phyloP scores from a whole-genome alignment of 495 filamentous ascomycete species.

The Bryoglossum gracile region DNA sequence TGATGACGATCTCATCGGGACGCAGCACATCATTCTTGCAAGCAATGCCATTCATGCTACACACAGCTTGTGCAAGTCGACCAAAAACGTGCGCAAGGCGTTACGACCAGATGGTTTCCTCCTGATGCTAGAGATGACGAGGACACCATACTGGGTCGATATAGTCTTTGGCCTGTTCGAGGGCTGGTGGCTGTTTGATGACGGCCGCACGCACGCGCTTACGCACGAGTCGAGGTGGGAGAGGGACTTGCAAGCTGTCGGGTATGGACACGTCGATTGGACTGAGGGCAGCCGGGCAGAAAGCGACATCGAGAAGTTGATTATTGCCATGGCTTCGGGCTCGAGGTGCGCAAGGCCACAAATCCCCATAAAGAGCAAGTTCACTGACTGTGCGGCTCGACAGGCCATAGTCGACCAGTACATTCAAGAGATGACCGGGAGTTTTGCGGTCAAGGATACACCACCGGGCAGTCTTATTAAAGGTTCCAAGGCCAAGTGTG shows the following conservation, averaged over 20 bases:
- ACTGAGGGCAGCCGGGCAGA: constrained; percentile 39
- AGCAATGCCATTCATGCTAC: constrained; percentile 46
- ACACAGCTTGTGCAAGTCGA: constrained; percentile 37
- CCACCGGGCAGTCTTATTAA: background rate
- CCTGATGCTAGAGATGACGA: constrained; percentile 23
- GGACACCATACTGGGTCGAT: constrained; percentile 29
- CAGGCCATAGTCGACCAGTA: constrained; percentile 30
- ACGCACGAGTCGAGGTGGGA: constrained; percentile 32
- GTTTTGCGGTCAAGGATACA: constrained; percentile 9
- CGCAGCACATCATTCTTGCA: constrained; percentile 45
- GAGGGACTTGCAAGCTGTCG: constrained; percentile 30
- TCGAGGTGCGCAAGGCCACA: constrained; percentile 26
- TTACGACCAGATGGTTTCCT: constrained; percentile 19
- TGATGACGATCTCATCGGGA: constrained; percentile 31
- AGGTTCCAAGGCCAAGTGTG: constrained; percentile 1
- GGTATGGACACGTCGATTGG: constrained; percentile 43
- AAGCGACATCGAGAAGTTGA: constrained; percentile 33
- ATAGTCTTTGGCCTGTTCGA: constrained; percentile 37
- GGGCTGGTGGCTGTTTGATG: constrained; percentile 46
- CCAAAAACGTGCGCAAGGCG: constrained; percentile 32
- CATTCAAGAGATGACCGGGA: constrained; percentile 22
- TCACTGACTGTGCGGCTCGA: constrained; percentile 26
- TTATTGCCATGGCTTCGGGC: constrained; percentile 39
- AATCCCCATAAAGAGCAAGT: constrained; percentile 20
- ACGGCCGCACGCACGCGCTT: constrained; percentile 42